These are phyloP conservation scores for Neospermospora avenae DNA, from an alignment of 2,329 filamentous ascomycete species.

Conservation along the genomic window DNA sequence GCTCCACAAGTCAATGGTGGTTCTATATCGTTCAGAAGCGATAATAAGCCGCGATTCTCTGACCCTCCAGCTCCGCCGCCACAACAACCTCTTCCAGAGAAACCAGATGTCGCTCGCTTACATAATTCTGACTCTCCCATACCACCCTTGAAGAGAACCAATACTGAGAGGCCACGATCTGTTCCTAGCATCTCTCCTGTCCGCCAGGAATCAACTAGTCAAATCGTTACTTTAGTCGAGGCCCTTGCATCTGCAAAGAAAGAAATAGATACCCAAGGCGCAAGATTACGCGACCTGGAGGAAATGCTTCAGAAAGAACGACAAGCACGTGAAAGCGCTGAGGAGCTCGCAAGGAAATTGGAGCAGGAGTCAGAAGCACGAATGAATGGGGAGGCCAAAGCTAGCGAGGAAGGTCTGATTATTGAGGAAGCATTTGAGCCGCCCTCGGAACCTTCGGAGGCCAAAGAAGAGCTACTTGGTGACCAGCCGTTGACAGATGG, in stretches of 20 bases:
- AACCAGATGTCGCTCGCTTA: slow-evolving; percentile 66
- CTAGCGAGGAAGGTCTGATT: slow-evolving; percentile 39
- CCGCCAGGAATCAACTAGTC: slow-evolving; percentile 56
- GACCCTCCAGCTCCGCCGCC: slow-evolving; percentile 92
- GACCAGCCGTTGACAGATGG: slow-evolving; percentile 3
- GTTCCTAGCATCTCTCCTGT: slow-evolving; percentile 46
- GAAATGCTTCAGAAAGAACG: slow-evolving; percentile 74
- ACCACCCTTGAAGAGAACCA: slow-evolving; percentile 68
- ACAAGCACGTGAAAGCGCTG: slow-evolving; percentile 76
- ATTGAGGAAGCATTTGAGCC: slow-evolving; percentile 47
- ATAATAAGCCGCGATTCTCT: slow-evolving; percentile 81
- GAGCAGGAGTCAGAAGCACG: slow-evolving; percentile 52
- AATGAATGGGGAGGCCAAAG: slow-evolving; percentile 39
- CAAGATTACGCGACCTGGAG: slow-evolving; percentile 78
- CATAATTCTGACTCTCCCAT: slow-evolving; percentile 44
- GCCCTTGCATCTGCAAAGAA: slow-evolving; percentile 79
- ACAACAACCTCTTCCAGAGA: slow-evolving; percentile 89
- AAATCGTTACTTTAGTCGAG: slow-evolving; percentile 81
- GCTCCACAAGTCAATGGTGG: slow-evolving; percentile 44
- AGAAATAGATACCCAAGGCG: slow-evolving; percentile 80
- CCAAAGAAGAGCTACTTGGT: slow-evolving; percentile 27
- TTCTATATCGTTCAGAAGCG: slow-evolving; percentile 54
- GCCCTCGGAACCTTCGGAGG: slow-evolving; percentile 31
- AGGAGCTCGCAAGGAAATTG: slow-evolving; percentile 73
- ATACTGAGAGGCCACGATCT: slow-evolving; percentile 71